Conservation (phyloP, 2,329 filamentous ascomycete genomes). For the Penicillium occitanis region DNA sequence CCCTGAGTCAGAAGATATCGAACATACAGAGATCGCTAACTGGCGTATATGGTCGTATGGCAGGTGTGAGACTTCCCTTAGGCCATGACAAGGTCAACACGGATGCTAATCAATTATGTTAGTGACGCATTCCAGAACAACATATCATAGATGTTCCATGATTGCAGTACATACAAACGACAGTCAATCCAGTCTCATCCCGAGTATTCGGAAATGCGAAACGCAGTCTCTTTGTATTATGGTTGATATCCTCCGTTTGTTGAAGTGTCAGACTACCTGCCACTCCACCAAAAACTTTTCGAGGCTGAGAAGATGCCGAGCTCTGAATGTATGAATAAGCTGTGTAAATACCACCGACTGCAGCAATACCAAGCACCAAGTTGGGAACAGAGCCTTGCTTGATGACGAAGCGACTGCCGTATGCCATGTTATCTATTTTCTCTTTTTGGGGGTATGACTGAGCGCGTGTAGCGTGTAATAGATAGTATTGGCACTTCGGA, state of each 20-base stretch:
- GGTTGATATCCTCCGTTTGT: conserved; percentile 16
- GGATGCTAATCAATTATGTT: conserved; percentile 43
- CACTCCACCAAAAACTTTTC: conserved; percentile 4
- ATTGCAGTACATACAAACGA: conserved; percentile 17
- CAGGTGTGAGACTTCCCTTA: conserved; percentile 57
- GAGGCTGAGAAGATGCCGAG: conserved; percentile 4
- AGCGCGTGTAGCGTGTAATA: not conserved
- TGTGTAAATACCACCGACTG: conserved; percentile 12
- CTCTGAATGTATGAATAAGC: conserved; percentile 16
- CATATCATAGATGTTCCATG: not conserved
- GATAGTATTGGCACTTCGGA: not conserved
- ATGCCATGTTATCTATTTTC: not conserved
- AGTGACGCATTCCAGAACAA: not conserved
- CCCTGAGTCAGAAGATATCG: too few relatives aligned
- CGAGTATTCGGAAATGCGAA: conserved; percentile 18
- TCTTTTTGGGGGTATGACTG: not conserved
- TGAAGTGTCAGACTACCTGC: conserved; percentile 13
- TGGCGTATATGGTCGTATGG: conserved; percentile 66
- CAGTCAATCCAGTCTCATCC: conserved; percentile 16
- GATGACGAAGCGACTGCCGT: not conserved
- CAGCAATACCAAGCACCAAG: conserved; percentile 8
- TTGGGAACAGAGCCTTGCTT: conserved; percentile 13
- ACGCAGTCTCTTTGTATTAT: conserved; percentile 20
- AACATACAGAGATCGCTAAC: conserved; percentile 53
- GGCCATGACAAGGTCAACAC: conserved; percentile 63